Evolutionary conservation across 1,139 yeast genomes (phyloP).

Genomic region (Protomyces inundatus): DNA sequence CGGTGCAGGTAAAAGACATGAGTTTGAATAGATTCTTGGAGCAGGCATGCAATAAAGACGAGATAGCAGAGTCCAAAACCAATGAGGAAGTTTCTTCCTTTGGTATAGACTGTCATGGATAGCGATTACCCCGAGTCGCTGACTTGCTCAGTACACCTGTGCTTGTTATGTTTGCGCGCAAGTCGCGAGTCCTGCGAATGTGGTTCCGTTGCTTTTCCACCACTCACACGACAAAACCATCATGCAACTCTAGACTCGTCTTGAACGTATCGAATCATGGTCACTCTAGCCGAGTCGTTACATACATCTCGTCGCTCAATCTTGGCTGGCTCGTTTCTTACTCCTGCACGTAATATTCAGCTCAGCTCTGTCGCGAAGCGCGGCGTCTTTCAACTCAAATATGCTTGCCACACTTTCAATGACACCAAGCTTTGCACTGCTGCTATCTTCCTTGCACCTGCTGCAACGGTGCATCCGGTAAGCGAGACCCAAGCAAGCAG

Average conservation of each 20-base stretch:
- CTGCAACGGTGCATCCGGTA: not conserved
- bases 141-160: not conserved
- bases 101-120: slow-evolving; percentile 6
- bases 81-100: slow-evolving; percentile 15
- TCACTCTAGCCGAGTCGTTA: not conserved
- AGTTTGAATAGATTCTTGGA: slow-evolving; percentile 6
- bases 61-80: slow-evolving; percentile 2
- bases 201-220: too few relatives aligned
- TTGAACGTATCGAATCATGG: not conserved
- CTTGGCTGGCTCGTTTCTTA: not conserved
- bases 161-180: too few relatives aligned
- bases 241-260: not conserved
- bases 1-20: slow-evolving; percentile 14
- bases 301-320: not conserved
- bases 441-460: not conserved
- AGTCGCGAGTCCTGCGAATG: too few relatives aligned
- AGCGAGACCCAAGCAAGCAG: too few relatives aligned
- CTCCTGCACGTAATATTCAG: not conserved
- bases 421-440: not conserved
- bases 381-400: not conserved
- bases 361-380: not conserved
- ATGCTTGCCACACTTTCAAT: not conserved
- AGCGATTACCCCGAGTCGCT: not conserved
- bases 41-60: not conserved
- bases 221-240: not conserved